Evolutionary conservation across 2,329 filamentous ascomycete genomes (phyloP).

Genomic region (Xylaria sp.): DNA sequence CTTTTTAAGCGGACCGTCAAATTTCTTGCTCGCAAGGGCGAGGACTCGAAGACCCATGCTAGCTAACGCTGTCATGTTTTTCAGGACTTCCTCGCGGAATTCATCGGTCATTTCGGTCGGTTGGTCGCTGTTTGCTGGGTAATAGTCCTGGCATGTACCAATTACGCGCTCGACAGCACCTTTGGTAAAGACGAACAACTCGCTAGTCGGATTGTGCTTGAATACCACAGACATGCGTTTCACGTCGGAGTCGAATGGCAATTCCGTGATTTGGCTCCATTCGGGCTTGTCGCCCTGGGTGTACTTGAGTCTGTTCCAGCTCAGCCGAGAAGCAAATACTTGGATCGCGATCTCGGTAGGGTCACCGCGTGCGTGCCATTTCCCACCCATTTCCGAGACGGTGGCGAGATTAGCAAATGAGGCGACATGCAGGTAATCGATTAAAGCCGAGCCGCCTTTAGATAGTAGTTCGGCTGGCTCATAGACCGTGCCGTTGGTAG

Average conservation of each 20-base stretch:
- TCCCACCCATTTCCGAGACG: constrained; percentile 50
- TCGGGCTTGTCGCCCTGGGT: constrained; percentile 54
- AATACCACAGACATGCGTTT: constrained; percentile 78
- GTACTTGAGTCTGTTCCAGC: constrained; percentile 61
- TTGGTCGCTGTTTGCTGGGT: constrained; percentile 42
- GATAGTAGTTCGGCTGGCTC: constrained; percentile 45
- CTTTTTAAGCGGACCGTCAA: constrained; percentile 50
- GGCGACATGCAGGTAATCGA: constrained; percentile 63
- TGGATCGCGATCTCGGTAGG: constrained; percentile 76
- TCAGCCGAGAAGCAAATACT: constrained; percentile 71
- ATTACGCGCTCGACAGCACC: constrained; percentile 72
- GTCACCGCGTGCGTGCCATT: constrained; percentile 67
- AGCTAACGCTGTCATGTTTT: constrained; percentile 67
- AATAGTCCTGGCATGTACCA: constrained; percentile 59
- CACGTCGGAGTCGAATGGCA: constrained; percentile 73
- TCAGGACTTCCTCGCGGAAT: constrained; percentile 57
- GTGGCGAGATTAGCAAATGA: constrained; percentile 62
- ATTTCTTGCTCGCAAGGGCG: constrained; percentile 61
- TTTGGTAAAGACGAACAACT: constrained; percentile 56
- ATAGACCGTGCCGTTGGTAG: constrained; percentile 27
- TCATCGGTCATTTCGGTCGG: constrained; percentile 52
- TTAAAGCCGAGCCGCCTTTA: constrained; percentile 51
- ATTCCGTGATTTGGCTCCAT: constrained; percentile 66
- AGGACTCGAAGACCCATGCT: constrained; percentile 67
- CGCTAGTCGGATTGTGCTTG: constrained; percentile 45